Base-by-base conservation (phyloP, 495 filamentous ascomycete species). In the Talaromyces thailandensis region DNA sequence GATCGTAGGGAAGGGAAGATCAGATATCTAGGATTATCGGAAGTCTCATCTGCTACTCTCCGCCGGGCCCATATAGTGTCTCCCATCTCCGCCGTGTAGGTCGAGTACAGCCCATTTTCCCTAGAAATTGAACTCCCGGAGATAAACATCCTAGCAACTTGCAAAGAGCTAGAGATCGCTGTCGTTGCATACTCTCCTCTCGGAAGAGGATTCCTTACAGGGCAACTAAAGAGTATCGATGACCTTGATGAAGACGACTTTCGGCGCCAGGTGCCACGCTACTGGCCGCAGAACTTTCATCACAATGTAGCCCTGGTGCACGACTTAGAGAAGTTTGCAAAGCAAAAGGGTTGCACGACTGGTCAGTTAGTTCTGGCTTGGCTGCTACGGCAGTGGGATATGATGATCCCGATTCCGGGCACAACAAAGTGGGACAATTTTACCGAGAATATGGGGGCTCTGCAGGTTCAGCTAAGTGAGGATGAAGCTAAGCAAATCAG, bases 181-280 rank as follows among this genome's bases (percentile, higher is more conserved):
- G 70, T 85, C 6, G 76, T 89, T 0, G 83, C 83, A 0, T 88
- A 85, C 69, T 80, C 74, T 12, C 87, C 88, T 0, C 73, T 89
- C 4, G 85, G 85, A 3, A 79, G 77, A 4, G 87, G 86, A 8
- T 70, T 88, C 16, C 67, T 89, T 24, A 80, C 79, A 0, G 84
- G 82, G 5, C 61, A 74, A 4, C 74, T 81, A 67, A 68, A 69
- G 37, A 75, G 68, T 6, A 68, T 60, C 1, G 72, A 69, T 16
- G 83, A 86, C 59, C 73, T 86, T 63, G 32, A 37, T 9, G 31
- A 60, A 12, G 23, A 60, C 26, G 57, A 60, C 25, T 25, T 35
- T 24, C 57, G 57, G 23, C 57, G 57, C 11, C 18, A 25, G 16
- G 16, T 60, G 5, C 57, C 57, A 6, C 57, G 57, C 26, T 60